Conservation (phyloP, 768 basidiomycete genomes). For the Mycena latifolia region DNA sequence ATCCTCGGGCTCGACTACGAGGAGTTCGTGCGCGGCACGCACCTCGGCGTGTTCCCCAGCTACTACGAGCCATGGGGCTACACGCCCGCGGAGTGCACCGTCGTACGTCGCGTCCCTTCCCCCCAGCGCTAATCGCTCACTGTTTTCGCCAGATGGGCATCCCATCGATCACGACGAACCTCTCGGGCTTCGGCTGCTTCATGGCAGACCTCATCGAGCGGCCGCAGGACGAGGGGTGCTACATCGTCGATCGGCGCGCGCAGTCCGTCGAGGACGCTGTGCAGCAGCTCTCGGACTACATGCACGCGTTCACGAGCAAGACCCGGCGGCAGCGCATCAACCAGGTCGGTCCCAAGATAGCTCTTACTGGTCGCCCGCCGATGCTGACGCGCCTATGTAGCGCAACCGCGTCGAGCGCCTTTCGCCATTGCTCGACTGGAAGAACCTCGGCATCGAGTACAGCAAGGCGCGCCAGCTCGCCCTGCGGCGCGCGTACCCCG, state of each 20-base stretch:
- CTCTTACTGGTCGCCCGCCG: too few species aligned
- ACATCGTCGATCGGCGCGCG: constrained; percentile 93
- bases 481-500: constrained; percentile 93
- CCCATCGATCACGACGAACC: constrained; percentile 96
- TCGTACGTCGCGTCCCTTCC: constrained; percentile 62
- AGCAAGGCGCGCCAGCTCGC: constrained; percentile 94
- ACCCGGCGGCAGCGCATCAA: constrained; percentile 98
- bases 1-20: constrained; percentile 98
- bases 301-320: constrained; percentile 84
- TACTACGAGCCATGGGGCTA: constrained; percentile 99
- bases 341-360: constrained; percentile 48
- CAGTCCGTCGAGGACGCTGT: constrained; percentile 94
- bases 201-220: constrained; percentile 98
- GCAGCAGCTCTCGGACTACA: constrained; percentile 79
- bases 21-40: constrained; percentile 98
- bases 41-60: constrained; percentile 97
- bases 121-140: constrained; percentile 15
- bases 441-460: constrained; percentile 97
- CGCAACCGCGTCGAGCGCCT: constrained; percentile 97
- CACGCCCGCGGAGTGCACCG: constrained; percentile 99
- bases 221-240: constrained; percentile 95
- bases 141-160: constrained; percentile 86
- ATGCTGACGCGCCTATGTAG: constrained; percentile 45
- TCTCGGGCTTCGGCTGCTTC: constrained; percentile 98
- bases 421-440: constrained; percentile 96